A percentile compares a stretch with the other conserved stretches of the same genome.
phyloP scores from a whole-genome alignment of 116 monocot genomes.

The Trichopus zeylanicus region DNA sequence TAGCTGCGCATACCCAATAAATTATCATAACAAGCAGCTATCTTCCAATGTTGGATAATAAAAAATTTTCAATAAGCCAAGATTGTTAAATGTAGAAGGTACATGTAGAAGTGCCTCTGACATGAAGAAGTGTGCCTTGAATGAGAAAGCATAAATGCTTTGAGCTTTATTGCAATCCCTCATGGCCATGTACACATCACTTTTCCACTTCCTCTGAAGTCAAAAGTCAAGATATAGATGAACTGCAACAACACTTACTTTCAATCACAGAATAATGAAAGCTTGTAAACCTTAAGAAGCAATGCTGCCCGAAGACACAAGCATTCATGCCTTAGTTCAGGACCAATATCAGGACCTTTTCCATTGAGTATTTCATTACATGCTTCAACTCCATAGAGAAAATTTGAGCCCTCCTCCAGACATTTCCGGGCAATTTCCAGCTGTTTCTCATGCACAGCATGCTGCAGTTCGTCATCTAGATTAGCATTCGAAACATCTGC shows the following conservation, averaged over 20 bases:
- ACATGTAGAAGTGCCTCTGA: conserved; percentile 85
- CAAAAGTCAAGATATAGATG: conserved; percentile 15
- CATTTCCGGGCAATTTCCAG: conserved; percentile 43
- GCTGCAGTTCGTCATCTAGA: conserved; percentile 20
- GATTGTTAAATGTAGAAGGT: not conserved
- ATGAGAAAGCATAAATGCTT: conserved; percentile 45
- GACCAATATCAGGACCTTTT: conserved; percentile 43
- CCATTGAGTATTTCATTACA: conserved; percentile 81
- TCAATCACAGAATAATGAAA: conserved; percentile 6
- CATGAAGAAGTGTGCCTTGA: conserved; percentile 61
- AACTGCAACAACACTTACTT: not conserved
- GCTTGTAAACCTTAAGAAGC: conserved; percentile 67
- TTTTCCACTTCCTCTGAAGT: conserved; percentile 95
- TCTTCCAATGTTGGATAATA: not conserved
- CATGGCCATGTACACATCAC: conserved; percentile 87
- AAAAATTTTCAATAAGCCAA: not conserved
- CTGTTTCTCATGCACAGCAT: conserved; percentile 50
- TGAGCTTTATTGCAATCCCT: conserved; percentile 80
- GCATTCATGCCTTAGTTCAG: conserved; percentile 48
- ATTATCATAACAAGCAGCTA: not conserved
- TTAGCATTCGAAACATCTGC: not conserved
- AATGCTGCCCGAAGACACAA: conserved; percentile 85
- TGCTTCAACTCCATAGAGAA: conserved; percentile 71
- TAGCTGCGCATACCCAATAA: conserved; percentile 34
- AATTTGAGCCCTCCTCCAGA: conserved; percentile 46